Percentiles rank a stretch among this genome's conserved stretches.
These are phyloP conservation scores for Thelephora aurantiotincta DNA, from an alignment of 768 basidiomycete genomes.

Conservation along the genomic window DNA sequence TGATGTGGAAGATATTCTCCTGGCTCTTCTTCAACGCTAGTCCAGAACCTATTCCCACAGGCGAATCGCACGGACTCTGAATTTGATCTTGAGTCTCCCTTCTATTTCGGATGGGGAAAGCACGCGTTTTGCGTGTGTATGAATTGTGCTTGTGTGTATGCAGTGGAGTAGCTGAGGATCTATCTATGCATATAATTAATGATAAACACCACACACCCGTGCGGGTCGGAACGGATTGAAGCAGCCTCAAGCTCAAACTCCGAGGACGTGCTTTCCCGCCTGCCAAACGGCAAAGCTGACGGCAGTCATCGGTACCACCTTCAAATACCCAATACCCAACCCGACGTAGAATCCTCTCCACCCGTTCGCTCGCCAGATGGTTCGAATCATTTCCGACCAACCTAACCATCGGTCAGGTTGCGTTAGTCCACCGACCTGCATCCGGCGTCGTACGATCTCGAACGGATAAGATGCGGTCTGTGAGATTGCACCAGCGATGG, in stretches of 20 bases:
- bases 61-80: too few relatives aligned
- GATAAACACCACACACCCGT: not conserved
- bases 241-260: constrained; percentile 11
- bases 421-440: constrained; percentile 89
- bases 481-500: constrained; percentile 68
- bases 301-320: constrained; percentile 93
- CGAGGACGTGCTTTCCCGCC: constrained; percentile 42
- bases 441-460: constrained; percentile 80
- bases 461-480: constrained; percentile 93
- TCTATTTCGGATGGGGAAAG: too few relatives aligned
- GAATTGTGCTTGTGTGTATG: too few relatives aligned
- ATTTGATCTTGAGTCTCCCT: too few relatives aligned
- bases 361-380: constrained; percentile 55
- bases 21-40: constrained; percentile 5
- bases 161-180: not conserved
- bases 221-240: not conserved
- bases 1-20: constrained; percentile 11
- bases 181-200: not conserved
- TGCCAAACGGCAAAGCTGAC: constrained; percentile 91
- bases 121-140: too few relatives aligned
- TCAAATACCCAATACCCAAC: constrained; percentile 81
- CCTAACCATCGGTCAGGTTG: constrained; percentile 63
- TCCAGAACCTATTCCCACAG: not conserved
- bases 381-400: constrained; percentile 63
- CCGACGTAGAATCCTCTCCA: constrained; percentile 88